phyloP scores from a whole-genome alignment of 2,329 filamentous ascomycete species.

The Sarocladium oryzae region DNA sequence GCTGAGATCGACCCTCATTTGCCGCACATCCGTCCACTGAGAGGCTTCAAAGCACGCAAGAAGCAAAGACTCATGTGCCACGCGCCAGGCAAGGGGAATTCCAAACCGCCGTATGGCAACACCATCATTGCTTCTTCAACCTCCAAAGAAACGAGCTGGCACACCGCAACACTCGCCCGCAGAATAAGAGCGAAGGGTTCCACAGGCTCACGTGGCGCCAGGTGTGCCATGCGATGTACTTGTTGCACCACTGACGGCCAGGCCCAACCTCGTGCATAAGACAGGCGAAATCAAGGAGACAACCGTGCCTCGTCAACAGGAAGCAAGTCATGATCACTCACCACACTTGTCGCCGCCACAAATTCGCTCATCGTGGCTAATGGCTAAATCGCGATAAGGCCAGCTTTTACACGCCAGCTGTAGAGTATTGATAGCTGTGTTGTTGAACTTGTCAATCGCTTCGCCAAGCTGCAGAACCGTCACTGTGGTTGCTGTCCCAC shows the following conservation, averaged over 20 bases:
- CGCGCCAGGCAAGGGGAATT: too few relatives aligned
- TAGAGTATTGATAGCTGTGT: too few relatives aligned
- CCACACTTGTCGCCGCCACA: background rate
- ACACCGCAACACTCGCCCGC: too few relatives aligned
- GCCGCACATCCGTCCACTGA: too few relatives aligned
- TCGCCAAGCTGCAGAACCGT: background rate
- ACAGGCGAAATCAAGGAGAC: background rate
- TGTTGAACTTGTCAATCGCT: background rate
- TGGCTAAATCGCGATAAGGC: too few relatives aligned
- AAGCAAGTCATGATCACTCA: background rate
- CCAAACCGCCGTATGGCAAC: background rate
- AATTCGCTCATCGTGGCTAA: constrained; percentile 4
- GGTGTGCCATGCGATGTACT: constrained; percentile 1
- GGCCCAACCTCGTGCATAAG: constrained; percentile 2
- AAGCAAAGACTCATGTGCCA: too few relatives aligned
- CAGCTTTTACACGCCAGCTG: background rate
- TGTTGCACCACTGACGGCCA: background rate
- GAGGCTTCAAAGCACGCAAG: too few relatives aligned
- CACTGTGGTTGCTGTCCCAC: background rate
- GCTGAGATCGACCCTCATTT: too few relatives aligned
- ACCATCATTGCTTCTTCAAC: background rate
- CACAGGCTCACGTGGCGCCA: constrained; percentile 9
- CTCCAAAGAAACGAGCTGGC: too few relatives aligned
- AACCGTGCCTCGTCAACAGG: background rate
- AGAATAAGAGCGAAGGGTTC: too few relatives aligned